These are phyloP conservation scores for Leucocoprinus birnbaumii DNA, from an alignment of 768 basidiomycete genomes.

Conservation along the genomic window DNA sequence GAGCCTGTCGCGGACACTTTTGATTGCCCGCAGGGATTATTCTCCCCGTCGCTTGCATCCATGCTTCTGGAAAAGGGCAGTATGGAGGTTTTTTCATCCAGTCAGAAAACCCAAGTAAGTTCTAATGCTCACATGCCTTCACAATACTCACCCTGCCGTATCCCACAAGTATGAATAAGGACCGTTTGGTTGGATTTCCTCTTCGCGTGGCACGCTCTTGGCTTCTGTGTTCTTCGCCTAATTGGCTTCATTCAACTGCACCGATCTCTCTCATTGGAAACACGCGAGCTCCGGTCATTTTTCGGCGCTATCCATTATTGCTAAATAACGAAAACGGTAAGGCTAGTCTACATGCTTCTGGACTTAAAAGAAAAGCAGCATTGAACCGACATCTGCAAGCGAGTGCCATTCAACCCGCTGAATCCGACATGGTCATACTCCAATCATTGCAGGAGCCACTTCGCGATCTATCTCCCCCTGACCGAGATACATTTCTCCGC, in stretches of 20 bases:
- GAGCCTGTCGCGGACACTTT: not conserved
- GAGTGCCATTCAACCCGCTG: slow-evolving; percentile 13
- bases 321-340: too few relatives aligned
- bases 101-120: slow-evolving; percentile 3
- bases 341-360: slow-evolving; percentile 8
- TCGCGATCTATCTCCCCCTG: slow-evolving; percentile 33
- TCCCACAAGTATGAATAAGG: not conserved
- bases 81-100: not conserved
- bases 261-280: slow-evolving; percentile 2
- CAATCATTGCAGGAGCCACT: slow-evolving; percentile 20
- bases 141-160: not conserved
- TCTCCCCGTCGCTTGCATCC: too few relatives aligned
- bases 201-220: slow-evolving; percentile 18
- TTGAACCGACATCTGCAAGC: slow-evolving; percentile 3
- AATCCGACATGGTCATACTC: slow-evolving; percentile 20
- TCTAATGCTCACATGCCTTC: not conserved
- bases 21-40: too few relatives aligned
- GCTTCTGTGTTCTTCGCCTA: slow-evolving; percentile 19
- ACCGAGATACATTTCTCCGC: slow-evolving; percentile 39
- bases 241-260: slow-evolving; percentile 15
- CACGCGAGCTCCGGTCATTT: slow-evolving; percentile 18
- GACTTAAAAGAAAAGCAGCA: slow-evolving; percentile 19
- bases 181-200: not conserved
- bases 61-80: not conserved
- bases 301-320: slow-evolving; percentile 9